Base-by-base conservation (phyloP, 2,329 filamentous ascomycete species). In the Cercospora berteroae region DNA sequence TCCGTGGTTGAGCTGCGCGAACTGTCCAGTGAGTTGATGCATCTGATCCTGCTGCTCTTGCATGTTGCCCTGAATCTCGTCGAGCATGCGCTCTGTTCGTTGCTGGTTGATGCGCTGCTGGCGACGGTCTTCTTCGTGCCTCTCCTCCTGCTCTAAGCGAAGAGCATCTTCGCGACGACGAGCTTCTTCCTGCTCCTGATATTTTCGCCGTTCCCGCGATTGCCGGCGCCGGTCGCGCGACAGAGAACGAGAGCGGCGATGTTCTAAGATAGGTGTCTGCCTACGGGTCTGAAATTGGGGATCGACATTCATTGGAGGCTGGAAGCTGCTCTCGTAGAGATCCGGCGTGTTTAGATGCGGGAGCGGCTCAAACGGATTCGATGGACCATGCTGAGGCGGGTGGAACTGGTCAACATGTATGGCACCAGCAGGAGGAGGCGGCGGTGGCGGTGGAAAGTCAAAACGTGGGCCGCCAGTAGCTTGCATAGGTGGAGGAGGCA, bases 351-450 rank as follows among this genome's bases (percentile, higher is more conserved):
- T 31, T 25, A 67, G 50, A n/a, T 50, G 60, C 20, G 31, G 55
- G 25, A 63, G 59, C 8, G 65, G 65, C 33, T 67, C 36, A 10
- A 67, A 67, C 4, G 60, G 65, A 33, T 67, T 57, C 10, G 39
- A 23, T 10, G 36, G 20, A 59, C 44, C 52, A 12, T 39, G 39
- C 20, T 64, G 64, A 42, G 44, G 57, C 25, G n/a, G 60, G 56
- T 27, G 60, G 7, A 20, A 52, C 9, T 59, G 55, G 12, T 63
- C 55, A 5, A 60, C 52, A 18, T 52, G 60, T 8, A 63, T 50
- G 3, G 36, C n/a, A 20, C 36, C 52, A 25, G 52, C 39, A 33
- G 60, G 65, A 7, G 57, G 57, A 7, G 52, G 60, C 25, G 50
- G 36, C 25, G 13, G 27, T 12, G 27, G 63, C 36, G 36, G 33